Base-by-base conservation (phyloP, 1,284 basidiomycete genomes). In the Ganoderma meredithae region DNA sequence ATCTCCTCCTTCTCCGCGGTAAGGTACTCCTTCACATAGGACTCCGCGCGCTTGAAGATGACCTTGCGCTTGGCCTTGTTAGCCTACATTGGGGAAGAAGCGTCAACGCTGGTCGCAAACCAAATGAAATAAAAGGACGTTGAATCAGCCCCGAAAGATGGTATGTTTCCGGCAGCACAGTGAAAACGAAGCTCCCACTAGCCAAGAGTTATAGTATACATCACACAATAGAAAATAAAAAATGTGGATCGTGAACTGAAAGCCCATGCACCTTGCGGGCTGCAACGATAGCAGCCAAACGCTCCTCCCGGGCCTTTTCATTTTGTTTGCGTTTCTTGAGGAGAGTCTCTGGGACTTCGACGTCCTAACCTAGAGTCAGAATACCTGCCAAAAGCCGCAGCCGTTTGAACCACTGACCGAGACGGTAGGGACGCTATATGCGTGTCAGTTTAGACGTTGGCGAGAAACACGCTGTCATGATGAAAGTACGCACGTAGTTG, bases 271-370 rank as follows among this genome's bases (percentile, higher is more conserved):
- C 97, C 94, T 98, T 99, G 81, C 94, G 94, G 77, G 95, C 94
- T 79, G 94, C 94, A 63, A 87, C 82, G 44, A 95, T 94, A 74
- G 95, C 94, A 74, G 88, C 90, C 78, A 97, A 87, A 81, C 95
- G 96, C 83, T 98, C 97, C 88, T 98, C 96, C 78, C 96, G 90
- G 74, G 93, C 93, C 90, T 98, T 98, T 87, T 97, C 96, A 81
- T 93, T 98, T 84, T 96, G 92, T 88, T 98, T 97, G 85, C 98
- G 91, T 90, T 99, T 99, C 90, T 98, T 98, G 86, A 98, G 95
- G 86, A 98, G 91, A 80, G 96, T 98, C 91, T 98, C 96, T 82
- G 96, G 96, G 84, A 97, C 95, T 88, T 96, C 93, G 81, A 97
- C 89, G 79, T 90, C 88, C 93, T 95, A 78, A 49, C 19, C 39